Evolutionary conservation across 2,329 filamentous ascomycete species (phyloP).

Genomic region (Alternaria sp.): DNA sequence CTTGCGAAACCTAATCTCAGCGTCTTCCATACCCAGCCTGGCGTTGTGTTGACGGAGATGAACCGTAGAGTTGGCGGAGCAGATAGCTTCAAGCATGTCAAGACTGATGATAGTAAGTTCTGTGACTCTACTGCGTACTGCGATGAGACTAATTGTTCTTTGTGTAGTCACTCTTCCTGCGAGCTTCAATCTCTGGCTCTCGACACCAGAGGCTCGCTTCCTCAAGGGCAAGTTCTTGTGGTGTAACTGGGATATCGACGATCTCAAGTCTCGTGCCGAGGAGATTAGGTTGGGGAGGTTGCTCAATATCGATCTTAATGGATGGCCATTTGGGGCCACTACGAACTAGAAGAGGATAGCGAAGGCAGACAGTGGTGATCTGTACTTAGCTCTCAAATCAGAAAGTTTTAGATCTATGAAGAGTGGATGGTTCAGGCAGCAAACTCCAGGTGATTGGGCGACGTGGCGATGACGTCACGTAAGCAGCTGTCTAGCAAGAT

Average conservation of each 20-base stretch:
- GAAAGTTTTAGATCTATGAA: background rate
- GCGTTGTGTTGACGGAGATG: conserved; percentile 36
- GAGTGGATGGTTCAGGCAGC: background rate
- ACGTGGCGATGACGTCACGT: background rate
- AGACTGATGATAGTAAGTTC: background rate
- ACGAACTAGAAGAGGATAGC: background rate
- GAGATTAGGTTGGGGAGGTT: conserved; percentile 32
- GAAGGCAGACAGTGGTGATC: background rate
- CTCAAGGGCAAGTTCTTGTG: conserved; percentile 28
- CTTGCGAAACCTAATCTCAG: conserved; percentile 47
- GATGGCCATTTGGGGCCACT: conserved; percentile 19
- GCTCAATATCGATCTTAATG: conserved; percentile 30
- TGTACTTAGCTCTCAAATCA: too few relatives aligned
- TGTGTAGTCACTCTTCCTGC: conserved; percentile 20
- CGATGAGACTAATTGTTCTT: background rate
- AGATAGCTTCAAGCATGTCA: background rate
- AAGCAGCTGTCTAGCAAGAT: background rate
- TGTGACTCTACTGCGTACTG: background rate
- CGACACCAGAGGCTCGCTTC: conserved; percentile 27
- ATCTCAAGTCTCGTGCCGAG: conserved; percentile 31
- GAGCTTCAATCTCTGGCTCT: conserved; percentile 37
- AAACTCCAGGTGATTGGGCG: background rate
- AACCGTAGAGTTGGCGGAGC: background rate
- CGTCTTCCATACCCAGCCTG: conserved; percentile 53
- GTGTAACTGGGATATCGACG: conserved; percentile 44